These are phyloP conservation scores for Grosmannia serpens DNA, from an alignment of 2,329 filamentous ascomycete species.

Conservation along the genomic window DNA sequence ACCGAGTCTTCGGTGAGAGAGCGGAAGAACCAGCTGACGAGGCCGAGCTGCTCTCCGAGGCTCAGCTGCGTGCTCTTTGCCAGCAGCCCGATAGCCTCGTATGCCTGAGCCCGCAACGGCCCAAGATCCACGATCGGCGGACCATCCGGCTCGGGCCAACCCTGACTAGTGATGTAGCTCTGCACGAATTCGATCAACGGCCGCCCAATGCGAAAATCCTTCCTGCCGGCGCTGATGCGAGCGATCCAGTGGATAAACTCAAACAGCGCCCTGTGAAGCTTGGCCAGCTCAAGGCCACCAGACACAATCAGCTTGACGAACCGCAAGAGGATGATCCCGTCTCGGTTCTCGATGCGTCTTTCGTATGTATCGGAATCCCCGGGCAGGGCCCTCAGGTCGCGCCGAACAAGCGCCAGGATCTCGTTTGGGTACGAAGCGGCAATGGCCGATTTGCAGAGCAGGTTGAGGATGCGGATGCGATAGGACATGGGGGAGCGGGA, in stretches of 20 bases:
- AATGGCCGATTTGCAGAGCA: constrained; percentile 65
- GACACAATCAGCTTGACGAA: constrained; percentile 15
- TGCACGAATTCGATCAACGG: constrained; percentile 58
- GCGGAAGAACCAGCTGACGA: constrained; percentile 66
- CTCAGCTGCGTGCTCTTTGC: constrained; percentile 52
- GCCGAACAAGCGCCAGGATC: constrained; percentile 60
- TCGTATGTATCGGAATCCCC: constrained; percentile 8
- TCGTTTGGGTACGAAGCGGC: constrained; percentile 59
- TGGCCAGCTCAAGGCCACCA: constrained; percentile 61
- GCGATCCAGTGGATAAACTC: constrained; percentile 81
- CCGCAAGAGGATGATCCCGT: neutral
- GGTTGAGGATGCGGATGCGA: constrained; percentile 61
- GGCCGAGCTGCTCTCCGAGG: constrained; percentile 33
- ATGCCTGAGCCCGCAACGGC: constrained; percentile 65
- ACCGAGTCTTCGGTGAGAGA: constrained; percentile 72
- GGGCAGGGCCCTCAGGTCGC: constrained; percentile 34
- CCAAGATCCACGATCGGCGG: constrained; percentile 36
- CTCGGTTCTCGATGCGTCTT: neutral
- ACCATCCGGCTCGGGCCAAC: constrained; percentile 56
- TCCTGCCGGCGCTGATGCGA: constrained; percentile 49
- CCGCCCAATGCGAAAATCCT: constrained; percentile 36
- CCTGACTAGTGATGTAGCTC: constrained; percentile 66
- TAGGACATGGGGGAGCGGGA: constrained; percentile 60
- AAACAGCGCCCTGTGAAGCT: constrained; percentile 73
- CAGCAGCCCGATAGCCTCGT: constrained; percentile 81